Percentiles rank a stretch among this genome's conserved stretches.
Evolutionary conservation across 495 filamentous ascomycete species (phyloP).

Genomic region (Cryomyces antarcticus): DNA sequence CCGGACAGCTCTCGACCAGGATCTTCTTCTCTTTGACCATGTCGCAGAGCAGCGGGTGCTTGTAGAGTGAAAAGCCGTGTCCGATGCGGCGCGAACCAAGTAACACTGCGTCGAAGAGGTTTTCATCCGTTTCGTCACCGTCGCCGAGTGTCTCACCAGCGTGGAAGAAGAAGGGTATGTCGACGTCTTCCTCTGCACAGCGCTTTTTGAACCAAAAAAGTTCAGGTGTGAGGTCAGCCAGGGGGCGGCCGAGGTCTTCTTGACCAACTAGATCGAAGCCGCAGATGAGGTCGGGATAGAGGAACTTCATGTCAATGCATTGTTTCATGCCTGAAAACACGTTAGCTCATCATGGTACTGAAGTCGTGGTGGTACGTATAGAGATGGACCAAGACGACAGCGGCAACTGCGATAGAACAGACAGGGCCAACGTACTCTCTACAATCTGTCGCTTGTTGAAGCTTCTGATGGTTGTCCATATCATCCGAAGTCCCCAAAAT

Average conservation of each 20-base stretch:
- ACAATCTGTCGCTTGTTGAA: conserved; percentile 44
- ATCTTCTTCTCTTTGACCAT: conserved; percentile 77
- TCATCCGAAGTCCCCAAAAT: conserved; percentile 76
- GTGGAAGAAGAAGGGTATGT: conserved; percentile 93
- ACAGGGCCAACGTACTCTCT: conserved; percentile 20
- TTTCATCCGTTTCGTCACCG: conserved; percentile 54
- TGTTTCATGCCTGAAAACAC: conserved; percentile 41
- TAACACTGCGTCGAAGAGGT: conserved; percentile 77
- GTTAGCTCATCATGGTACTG: not conserved
- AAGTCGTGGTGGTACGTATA: not conserved
- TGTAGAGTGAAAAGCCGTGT: conserved; percentile 71
- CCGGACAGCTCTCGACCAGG: conserved; percentile 69
- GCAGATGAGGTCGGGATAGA: conserved; percentile 60
- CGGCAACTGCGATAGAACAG: not conserved
- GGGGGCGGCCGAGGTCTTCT: conserved; percentile 57
- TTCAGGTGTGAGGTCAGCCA: conserved; percentile 58
- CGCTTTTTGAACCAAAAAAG: conserved; percentile 83
- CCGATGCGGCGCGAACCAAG: conserved; percentile 78
- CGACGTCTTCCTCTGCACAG: conserved; percentile 54
- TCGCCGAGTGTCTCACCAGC: conserved; percentile 72
- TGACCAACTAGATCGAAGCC: conserved; percentile 81
- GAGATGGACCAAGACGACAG: no score
- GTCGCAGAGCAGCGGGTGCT: conserved; percentile 75
- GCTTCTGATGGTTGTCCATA: conserved; percentile 58
- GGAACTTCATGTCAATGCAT: conserved; percentile 59